Conservation (phyloP, 805 yeast genomes). For the Tetrapisispora iriomotensis region DNA sequence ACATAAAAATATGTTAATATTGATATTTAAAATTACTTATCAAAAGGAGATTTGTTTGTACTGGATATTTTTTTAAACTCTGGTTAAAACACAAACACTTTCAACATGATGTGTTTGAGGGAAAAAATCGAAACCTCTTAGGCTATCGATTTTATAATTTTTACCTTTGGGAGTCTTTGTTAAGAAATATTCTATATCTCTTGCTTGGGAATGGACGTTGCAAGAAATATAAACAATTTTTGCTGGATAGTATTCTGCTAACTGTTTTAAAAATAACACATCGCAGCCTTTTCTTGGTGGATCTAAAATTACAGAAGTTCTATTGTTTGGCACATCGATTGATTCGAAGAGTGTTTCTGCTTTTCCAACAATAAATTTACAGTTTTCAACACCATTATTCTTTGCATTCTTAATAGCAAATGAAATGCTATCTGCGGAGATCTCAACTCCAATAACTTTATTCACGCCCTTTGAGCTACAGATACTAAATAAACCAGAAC, state of each 20-base stretch:
- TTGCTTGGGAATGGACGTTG: slow-evolving; percentile 95
- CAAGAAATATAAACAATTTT: slow-evolving; percentile 91
- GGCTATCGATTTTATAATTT: slow-evolving; percentile 62
- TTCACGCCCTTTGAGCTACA: slow-evolving; percentile 77
- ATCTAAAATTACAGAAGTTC: slow-evolving; percentile 86
- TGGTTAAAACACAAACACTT: slow-evolving; percentile 63
- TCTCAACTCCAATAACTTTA: slow-evolving; percentile 86
- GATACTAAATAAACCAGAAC: slow-evolving; percentile 86
- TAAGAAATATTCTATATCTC: slow-evolving; percentile 80
- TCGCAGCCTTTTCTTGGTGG: slow-evolving; percentile 98
- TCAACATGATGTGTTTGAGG: slow-evolving; percentile 93
- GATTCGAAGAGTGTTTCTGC: slow-evolving; percentile 82
- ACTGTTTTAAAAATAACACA: slow-evolving; percentile 72
- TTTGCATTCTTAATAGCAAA: slow-evolving; percentile 79
- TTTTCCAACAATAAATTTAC: slow-evolving; percentile 80
- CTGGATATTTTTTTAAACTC: slow-evolving; percentile 11
- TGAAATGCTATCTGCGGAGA: slow-evolving; percentile 79
- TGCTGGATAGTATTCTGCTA: slow-evolving; percentile 73
- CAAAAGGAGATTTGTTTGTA: not conserved
- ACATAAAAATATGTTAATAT: no score
- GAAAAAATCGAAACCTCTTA: slow-evolving; percentile 93
- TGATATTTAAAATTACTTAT: not conserved
- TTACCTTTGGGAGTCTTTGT: slow-evolving; percentile 52
- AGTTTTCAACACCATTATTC: slow-evolving; percentile 63
- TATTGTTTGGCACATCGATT: slow-evolving; percentile 61